phyloP scores from a whole-genome alignment of 164 flowering plant species.

The Sextonia rubra region DNA sequence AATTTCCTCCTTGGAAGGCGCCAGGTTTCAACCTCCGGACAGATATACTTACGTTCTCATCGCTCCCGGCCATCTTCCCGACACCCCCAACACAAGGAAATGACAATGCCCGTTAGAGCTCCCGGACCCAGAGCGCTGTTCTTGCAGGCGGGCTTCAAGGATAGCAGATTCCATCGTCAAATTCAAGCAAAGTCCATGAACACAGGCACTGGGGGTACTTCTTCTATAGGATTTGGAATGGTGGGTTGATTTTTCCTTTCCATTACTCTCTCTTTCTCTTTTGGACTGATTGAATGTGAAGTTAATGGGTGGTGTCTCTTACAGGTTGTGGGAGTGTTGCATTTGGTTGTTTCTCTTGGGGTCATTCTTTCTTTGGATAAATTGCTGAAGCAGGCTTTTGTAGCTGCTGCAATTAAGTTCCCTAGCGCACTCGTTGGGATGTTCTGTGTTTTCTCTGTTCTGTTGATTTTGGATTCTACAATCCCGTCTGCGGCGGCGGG shows the following conservation, averaged over 20 bases:
- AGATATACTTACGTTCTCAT: conserved; percentile 11
- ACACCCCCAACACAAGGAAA: conserved; percentile 4
- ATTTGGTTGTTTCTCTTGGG: conserved; percentile 79
- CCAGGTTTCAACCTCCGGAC: not conserved
- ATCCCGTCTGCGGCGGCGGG: conserved; percentile 61
- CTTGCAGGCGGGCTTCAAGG: conserved; percentile 24
- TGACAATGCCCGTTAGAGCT: conserved; percentile 9
- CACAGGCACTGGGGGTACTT: conserved; percentile 15
- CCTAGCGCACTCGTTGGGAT: conserved; percentile 95
- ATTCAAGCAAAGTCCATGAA: conserved; percentile 28
- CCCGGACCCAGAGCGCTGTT: conserved; percentile 22
- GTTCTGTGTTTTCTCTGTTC: conserved; percentile 79
- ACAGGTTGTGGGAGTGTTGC: conserved; percentile 56
- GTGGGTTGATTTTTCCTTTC: conserved; percentile 24
- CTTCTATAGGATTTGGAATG: conserved; percentile 32
- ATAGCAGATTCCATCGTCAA: conserved; percentile 8
- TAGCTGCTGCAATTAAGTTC: conserved; percentile 79
- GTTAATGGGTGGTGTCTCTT: conserved; percentile 4
- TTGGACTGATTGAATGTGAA: not conserved
- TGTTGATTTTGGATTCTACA: conserved; percentile 55
- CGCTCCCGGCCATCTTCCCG: not conserved
- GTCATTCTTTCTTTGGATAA: conserved; percentile 83
- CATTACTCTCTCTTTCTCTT: not conserved
- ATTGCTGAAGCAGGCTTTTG: conserved; percentile 66
- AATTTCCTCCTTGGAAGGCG: not conserved